Evolutionary conservation across 805 yeast species (phyloP).

Genomic region (Metschnikowia peoriensis): DNA sequence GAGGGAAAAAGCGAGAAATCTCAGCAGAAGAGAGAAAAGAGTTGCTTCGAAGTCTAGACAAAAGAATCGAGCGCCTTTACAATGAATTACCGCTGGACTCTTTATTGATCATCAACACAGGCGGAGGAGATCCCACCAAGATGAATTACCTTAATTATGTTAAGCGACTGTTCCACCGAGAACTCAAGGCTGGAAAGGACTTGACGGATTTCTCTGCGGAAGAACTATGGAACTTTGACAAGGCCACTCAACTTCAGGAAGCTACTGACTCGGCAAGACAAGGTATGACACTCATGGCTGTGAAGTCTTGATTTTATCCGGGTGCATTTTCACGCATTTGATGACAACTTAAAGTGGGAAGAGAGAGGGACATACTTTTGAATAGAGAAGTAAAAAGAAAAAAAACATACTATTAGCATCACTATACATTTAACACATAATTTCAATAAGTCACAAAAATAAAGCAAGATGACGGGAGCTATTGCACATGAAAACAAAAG

Average conservation of each 20-base stretch:
- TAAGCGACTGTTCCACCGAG: constrained; percentile 42
- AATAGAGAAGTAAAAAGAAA: not conserved
- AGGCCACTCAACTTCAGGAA: constrained; percentile 44
- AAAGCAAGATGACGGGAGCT: no score
- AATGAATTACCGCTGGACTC: constrained; percentile 56
- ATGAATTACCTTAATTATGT: constrained; percentile 45
- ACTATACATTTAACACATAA: not conserved
- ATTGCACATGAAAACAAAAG: not conserved
- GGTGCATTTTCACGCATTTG: not conserved
- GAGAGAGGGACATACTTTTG: not conserved
- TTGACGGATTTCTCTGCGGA: constrained; percentile 41
- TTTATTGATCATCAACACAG: constrained; percentile 58
- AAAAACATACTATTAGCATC: not conserved
- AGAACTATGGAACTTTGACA: constrained; percentile 52
- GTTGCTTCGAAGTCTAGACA: constrained; percentile 37
- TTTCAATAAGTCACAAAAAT: not conserved
- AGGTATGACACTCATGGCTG: constrained; percentile 56
- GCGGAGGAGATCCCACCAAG: constrained; percentile 57
- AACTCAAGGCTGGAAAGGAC: constrained; percentile 42
- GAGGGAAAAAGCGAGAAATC: constrained; percentile 5
- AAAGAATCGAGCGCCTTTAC: constrained; percentile 49
- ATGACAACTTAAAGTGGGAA: not conserved
- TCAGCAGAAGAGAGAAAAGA: constrained; percentile 10
- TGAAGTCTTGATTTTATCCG: constrained; percentile 4
- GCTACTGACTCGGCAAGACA: constrained; percentile 55